Evolutionary conservation across 2,329 filamentous ascomycete species (phyloP), one percentile per base, ranked within the genome.

Genomic region (Neoascochyta sp.): DNA sequence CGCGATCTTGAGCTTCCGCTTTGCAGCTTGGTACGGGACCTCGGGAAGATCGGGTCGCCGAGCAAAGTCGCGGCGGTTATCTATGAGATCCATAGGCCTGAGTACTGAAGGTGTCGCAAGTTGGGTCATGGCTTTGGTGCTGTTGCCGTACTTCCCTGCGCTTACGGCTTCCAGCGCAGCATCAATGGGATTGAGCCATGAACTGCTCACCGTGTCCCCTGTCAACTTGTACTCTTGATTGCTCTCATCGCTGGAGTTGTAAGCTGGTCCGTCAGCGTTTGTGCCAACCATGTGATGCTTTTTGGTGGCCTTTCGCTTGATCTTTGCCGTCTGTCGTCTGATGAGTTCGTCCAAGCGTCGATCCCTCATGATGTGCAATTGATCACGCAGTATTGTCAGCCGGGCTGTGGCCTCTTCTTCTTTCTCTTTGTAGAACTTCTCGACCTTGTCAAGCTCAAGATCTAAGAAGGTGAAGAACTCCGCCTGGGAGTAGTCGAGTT

Each of bases 291-390:
- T 38, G 7, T 42, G 24, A 9, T 50, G 44, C 22, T 60, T 45
- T 30, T 39, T 39, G 27, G 23, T 22, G 39, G 40, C 27, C 32
- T 48, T 62, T 36, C 36, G 42, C 29, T 52, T 58, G 17, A 58
- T 45, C 43, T 64, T 60, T 9, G 54, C 49, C 5, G 43, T 38
- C 41, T 68, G 66, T n/a, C 61, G 57, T 16, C 73, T 63, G 34
- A 87, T 70, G 7, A 79, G 57, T 54, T 95, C 87, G 29, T 82
- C 75, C 16, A 86, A 74, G 13, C 90, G 80, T 9, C 83, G 77
- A 57, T 93, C 87, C 24, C 88, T 77, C 87, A 96, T 95, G 50
- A 93, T 84, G 55, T 94, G 89, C 17, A 98, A 72, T 59, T 98
- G 92, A 29, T 88, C 79, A 22, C 85, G 78, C 25, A 98, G 70